Evolutionary conservation across 306 rosid genomes (phyloP).

Genomic region (Abrus pulchellus): DNA sequence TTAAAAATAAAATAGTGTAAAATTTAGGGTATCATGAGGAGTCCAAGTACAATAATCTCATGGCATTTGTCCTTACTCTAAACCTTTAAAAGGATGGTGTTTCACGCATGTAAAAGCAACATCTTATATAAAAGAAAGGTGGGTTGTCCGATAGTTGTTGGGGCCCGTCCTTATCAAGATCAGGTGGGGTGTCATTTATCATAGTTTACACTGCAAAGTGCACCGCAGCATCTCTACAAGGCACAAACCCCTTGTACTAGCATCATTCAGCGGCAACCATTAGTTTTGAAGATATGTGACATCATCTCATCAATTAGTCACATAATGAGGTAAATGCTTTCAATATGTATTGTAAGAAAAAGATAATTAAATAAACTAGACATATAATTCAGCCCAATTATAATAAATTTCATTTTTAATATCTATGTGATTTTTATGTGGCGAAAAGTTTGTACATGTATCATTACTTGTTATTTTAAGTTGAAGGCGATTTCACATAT

Average conservation of each 20-base stretch:
- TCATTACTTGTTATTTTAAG: conserved; percentile 21
- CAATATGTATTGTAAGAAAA: neutral
- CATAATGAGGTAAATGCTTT: conserved; percentile 3
- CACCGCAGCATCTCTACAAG: conserved; percentile 45
- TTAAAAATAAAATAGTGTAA: neutral
- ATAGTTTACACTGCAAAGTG: conserved; percentile 41
- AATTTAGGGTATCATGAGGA: neutral
- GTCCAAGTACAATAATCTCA: conserved; percentile 32
- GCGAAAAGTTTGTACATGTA: conserved; percentile 5
- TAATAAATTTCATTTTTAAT: neutral
- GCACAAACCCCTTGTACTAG: conserved; percentile 43
- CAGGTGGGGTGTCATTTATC: conserved; percentile 60
- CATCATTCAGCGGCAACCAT: conserved; percentile 45
- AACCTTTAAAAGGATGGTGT: neutral
- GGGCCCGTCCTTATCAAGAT: conserved; percentile 54
- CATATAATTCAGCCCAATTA: no score
- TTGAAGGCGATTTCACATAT: conserved; percentile 24
- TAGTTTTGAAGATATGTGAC: conserved; percentile 39
- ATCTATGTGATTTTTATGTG: neutral
- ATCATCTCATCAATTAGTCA: conserved; percentile 9
- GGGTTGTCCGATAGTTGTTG: conserved; percentile 29
- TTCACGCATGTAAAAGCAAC: conserved; percentile 21
- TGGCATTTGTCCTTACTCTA: conserved; percentile 16
- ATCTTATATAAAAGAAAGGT: neutral
- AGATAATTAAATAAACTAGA: no score